Evolutionary conservation across 495 filamentous ascomycete genomes (phyloP).

Genomic region (Aspergillus conjunctus): DNA sequence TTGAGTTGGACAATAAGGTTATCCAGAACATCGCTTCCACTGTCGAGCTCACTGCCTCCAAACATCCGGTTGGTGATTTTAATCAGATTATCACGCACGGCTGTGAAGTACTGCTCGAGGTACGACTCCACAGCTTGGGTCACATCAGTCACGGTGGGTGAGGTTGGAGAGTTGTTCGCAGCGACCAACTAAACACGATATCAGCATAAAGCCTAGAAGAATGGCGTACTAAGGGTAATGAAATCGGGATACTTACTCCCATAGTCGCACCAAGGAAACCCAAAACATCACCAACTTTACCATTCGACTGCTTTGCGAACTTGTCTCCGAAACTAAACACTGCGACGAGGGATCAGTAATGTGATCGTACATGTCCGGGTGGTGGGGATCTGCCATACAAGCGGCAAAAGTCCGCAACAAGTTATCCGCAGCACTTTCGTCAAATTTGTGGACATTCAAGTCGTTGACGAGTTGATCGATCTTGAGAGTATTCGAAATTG

Average conservation of each 20-base stretch:
- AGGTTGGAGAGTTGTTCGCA: neutral
- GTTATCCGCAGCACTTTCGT: neutral
- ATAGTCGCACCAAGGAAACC: neutral
- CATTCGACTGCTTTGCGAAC: neutral
- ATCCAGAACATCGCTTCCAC: neutral
- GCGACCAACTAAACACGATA: neutral
- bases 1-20: neutral
- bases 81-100: neutral
- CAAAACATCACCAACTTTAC: neutral
- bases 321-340: conserved; percentile 1
- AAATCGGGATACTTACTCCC: neutral
- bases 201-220: neutral
- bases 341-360: neutral
- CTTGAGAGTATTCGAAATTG: neutral
- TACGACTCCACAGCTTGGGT: neutral
- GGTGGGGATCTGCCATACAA: neutral
- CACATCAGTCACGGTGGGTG: neutral
- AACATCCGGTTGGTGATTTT: neutral
- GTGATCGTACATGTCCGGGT: neutral
- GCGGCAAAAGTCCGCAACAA: neutral
- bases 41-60: neutral
- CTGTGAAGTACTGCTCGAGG: neutral
- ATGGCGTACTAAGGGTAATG: neutral
- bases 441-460: neutral
- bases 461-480: neutral